Evolutionary conservation across 2,329 filamentous ascomycete species (phyloP), one percentile per base, ranked within the genome.

Genomic region (Ophiostoma perfectum): DNA sequence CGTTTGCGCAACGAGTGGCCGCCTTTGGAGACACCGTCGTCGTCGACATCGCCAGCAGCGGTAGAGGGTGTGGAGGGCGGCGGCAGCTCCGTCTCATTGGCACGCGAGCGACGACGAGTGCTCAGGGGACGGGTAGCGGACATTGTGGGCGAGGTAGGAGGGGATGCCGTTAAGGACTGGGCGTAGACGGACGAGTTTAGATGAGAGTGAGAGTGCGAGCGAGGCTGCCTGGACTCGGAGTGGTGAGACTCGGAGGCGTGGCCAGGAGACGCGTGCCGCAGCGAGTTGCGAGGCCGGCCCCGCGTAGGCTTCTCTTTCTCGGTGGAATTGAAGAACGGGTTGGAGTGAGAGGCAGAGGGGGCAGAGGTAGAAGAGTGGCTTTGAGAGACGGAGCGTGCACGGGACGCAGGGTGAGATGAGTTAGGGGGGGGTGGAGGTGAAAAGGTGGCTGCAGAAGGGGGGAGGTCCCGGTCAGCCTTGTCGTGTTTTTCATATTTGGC

Each of bases 1-100:
- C 84, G 80, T 75, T 83, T 85, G 71, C 85, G 80, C 42, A 87
- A 80, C 45, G 84, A 85, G 76, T 86, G 85, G 65, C 85, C 84
- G 66, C 85, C 84, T 75, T 87, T 85, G 69, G 80, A 81, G 71
- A 81, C 78, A 49, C 79, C 77, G 36, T 84, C 82, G 62, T 82
- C 81, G n/a, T 80, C 79, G 14, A 77, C 52, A 16, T 66, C 67
- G 7, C 62, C 68, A 8, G 66, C 79, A 68, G 76, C 73, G 62
- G 73, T 74, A 44, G 79, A 77, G 36, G 83, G 39, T 78, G 78
- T 41, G 77, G 47, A 47, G 47, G n/a, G 69, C 44, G n/a, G 64
- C 77, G 66, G 58, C 55, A 44, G 49, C 2, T 77, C 77, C n/a
- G 73, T 71, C 64, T 82, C 80, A 73, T 81, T 79, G 67, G 78